Base-by-base conservation (phyloP, 768 basidiomycete genomes). In the Pisolithus marmoratus region DNA sequence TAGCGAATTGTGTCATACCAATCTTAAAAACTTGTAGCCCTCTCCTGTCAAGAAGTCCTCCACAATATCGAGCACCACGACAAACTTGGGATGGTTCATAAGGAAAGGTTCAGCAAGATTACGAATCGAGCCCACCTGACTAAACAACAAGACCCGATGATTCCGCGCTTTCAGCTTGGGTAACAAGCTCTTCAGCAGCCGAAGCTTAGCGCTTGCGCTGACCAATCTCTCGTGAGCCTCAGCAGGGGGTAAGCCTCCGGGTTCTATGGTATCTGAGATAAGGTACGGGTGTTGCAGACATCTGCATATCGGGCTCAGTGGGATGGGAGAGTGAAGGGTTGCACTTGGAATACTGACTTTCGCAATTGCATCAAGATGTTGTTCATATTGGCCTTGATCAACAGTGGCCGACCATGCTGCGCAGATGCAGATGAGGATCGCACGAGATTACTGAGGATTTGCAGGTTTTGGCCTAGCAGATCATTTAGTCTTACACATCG, bases 221-320 rank as follows among this genome's bases (percentile, higher is more conserved):
- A 93, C 83, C 34, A 96, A 70, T 58, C 85, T 87, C 38, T 83
- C 82, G 57, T 96, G 94, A 19, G 80, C 77, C 58, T 88, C 87
- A 40, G 64, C 64, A 2, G 67, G 60, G 14, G 77, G 58, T 22
- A 93, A 62, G 15, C 77, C 81, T 36, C 70, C 72, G 47, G 89
- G 86, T 58, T 96, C 94, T 20, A 97, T 85, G 40, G 84, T 83
- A 48, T 81, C 76, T 12, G 81, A 83, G 50, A 90, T 84, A 46
- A 95, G 77, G 63, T 95, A 95, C 0, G 94, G 93, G 67, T 96
- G 94, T 70, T 95, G 94, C 15, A 93, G 70, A 65, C 90, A 92
- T 69, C 90, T 92, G 45, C 14, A 38, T 41, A 22, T 42, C 26
- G 15, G 27, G 11, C 17, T 42, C 23, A 36, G 49, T 23, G 53